phyloP scores from a whole-genome alignment of 2,329 filamentous ascomycete species.

The Zymoseptoria tritici region DNA sequence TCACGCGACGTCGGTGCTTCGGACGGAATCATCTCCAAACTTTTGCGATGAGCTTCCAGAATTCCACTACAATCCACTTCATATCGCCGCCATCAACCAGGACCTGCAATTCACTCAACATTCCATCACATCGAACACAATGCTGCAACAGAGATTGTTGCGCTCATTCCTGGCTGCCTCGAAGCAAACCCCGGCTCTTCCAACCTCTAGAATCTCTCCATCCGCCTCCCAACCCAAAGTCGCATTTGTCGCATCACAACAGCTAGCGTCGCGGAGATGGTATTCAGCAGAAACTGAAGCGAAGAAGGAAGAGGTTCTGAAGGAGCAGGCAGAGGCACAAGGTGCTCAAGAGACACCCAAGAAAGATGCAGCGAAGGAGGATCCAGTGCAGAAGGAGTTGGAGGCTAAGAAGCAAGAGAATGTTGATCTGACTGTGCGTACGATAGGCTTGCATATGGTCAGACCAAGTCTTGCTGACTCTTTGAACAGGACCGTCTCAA shows the following conservation, averaged over 20 bases:
- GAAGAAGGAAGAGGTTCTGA: constrained; percentile 33
- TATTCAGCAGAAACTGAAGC: constrained; percentile 41
- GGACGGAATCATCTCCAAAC: neutral
- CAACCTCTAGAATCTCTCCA: constrained; percentile 25
- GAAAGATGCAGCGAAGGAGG: constrained; percentile 36
- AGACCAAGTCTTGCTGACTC: neutral
- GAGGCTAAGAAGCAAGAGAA: constrained; percentile 66
- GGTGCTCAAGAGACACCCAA: constrained; percentile 24
- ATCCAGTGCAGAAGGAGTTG: constrained; percentile 56
- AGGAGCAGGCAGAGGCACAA: constrained; percentile 28
- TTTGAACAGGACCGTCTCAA: constrained; percentile 76
- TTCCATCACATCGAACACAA: constrained; percentile 18
- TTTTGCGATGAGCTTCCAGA: neutral
- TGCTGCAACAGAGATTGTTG: constrained; percentile 46
- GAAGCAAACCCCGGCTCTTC: constrained; percentile 16
- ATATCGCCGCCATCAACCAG: neutral
- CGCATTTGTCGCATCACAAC: constrained; percentile 25
- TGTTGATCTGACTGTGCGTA: constrained; percentile 73
- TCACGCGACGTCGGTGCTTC: neutral
- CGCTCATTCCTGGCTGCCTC: constrained; percentile 38
- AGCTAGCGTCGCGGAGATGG: constrained; percentile 34
- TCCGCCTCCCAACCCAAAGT: constrained; percentile 19
- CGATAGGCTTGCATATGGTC: neutral
- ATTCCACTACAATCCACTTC: neutral
- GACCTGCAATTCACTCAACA: constrained; percentile 5